phyloP scores from a whole-genome alignment of 176 grass and related monocot species.

The Bonia amplexicaulis region DNA sequence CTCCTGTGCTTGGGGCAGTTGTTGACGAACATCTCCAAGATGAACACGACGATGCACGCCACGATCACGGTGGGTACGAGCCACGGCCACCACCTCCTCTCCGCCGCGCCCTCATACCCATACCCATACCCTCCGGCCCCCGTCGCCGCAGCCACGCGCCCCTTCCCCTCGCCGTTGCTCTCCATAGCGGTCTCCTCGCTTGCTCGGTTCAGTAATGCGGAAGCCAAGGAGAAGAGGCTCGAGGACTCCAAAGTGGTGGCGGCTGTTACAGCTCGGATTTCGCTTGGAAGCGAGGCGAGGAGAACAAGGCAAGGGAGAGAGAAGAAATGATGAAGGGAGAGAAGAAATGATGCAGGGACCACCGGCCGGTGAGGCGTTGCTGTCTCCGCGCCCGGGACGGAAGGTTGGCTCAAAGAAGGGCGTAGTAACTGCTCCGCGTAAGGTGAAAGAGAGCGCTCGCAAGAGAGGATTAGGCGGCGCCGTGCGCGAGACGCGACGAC shows the following conservation, averaged over 20 bases:
- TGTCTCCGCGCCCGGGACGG: slow-evolving; percentile 12
- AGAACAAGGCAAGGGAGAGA: neutral
- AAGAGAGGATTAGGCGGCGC: neutral
- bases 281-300: slow-evolving; percentile 52
- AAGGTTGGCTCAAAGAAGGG: neutral
- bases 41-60: slow-evolving; percentile 69
- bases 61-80: slow-evolving; percentile 79
- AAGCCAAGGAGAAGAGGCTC: neutral
- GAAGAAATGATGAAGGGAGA: neutral
- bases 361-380: slow-evolving; percentile 38
- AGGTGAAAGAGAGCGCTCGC: neutral
- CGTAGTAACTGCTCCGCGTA: slow-evolving; percentile 17
- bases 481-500: neutral
- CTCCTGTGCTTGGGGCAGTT: slow-evolving; percentile 58
- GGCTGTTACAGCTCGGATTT: slow-evolving; percentile 15
- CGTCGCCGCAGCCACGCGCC: slow-evolving; percentile 27
- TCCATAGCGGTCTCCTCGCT: slow-evolving; percentile 3
- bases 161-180: slow-evolving; percentile 40
- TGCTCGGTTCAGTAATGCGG: slow-evolving; percentile 5
- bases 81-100: slow-evolving; percentile 76
- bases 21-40: slow-evolving; percentile 88
- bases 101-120: slow-evolving; percentile 45
- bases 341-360: neutral
- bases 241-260: neutral
- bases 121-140: slow-evolving; percentile 26